Evolutionary conservation across 164 flowering plant genomes (phyloP), one percentile per base, ranked within the genome.

Genomic region (Amborella trichopoda): DNA sequence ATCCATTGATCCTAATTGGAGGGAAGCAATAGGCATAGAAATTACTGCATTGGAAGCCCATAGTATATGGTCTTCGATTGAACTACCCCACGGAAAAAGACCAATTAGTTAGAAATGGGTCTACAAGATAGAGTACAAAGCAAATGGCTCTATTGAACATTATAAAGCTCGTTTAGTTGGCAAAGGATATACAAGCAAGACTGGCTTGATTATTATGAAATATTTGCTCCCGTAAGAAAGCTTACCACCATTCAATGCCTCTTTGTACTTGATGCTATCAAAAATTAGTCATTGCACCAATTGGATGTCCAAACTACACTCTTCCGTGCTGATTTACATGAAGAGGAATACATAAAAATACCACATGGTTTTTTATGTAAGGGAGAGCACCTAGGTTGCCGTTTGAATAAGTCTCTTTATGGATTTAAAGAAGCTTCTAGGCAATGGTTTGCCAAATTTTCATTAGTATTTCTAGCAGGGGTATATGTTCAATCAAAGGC

Each of bases 361-460:
- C 46, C 26, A 22, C 46, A 16, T 18, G 46, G n/a, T 13, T 24
- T 43, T 18, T 40, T 3, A 3, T 5, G 26, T 23, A 22, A 11
- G 14, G 1, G 27, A 28, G 46, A 23, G 26, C 4, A 23, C 2
- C 2, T 26, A 11, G 46, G 23, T 22, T 43, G 46, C 26, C 46
- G 1, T 2, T 23, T 43, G 11, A 45, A 26, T 23, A 45, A 45
- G 19, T 45, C 33, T 26, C 9, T 45, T 0, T 45, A 45, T 14
- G 49, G 20, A 14, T n/a, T 45, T 22, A 45, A 45, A 27, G 22
- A 45, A 27, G 32, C 33, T 3, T 26, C 32, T 1, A 5, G 49
- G 2, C 17, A 45, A 1, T 45, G 21, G 33, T 45, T 45, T 45
- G 33, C 49, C 17, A 45, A 45, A 26, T 27, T 45, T n/a, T 45